A percentile compares a stretch with the other conserved stretches of the same genome.
Conservation (phyloP, 306 rosid species). For the Prinsepia uniflora region DNA sequence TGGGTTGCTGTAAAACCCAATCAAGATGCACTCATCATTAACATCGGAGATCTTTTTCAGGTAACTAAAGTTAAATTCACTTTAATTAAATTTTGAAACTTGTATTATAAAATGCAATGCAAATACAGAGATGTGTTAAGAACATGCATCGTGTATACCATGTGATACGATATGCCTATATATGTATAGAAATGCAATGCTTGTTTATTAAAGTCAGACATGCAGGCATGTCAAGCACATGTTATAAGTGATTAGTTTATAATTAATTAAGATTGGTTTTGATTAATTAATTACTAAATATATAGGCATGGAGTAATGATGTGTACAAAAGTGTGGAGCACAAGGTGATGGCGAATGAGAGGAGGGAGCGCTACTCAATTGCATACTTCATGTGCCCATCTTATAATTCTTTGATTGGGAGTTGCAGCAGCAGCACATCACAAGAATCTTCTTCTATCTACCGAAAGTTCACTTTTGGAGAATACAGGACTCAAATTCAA, state of each 20-base stretch:
- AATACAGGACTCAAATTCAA: conserved; percentile 66
- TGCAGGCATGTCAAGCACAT: conserved; percentile 6
- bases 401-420: conserved; percentile 55
- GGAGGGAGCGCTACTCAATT: conserved; percentile 62
- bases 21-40: conserved; percentile 74
- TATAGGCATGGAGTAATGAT: conserved; percentile 92
- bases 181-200: too few species aligned
- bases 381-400: conserved; percentile 92
- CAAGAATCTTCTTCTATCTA: conserved; percentile 53
- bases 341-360: conserved; percentile 59
- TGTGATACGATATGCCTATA: not conserved
- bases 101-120: too few species aligned
- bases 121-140: too few species aligned
- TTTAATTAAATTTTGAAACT: not conserved
- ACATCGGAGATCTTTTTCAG: conserved; percentile 94
- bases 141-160: conserved; percentile 1
- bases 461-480: conserved; percentile 70
- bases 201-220: too few species aligned
- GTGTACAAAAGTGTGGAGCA: conserved; percentile 82
- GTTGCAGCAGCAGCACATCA: conserved; percentile 32
- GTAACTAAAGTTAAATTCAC: conserved; percentile 27
- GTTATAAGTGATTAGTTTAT: not conserved
- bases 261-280: not conserved
- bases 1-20: conserved; percentile 90
- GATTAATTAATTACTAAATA: not conserved